Conservation (phyloP, 345 rosid genomes). For the Eucalyptus cloeziana region DNA sequence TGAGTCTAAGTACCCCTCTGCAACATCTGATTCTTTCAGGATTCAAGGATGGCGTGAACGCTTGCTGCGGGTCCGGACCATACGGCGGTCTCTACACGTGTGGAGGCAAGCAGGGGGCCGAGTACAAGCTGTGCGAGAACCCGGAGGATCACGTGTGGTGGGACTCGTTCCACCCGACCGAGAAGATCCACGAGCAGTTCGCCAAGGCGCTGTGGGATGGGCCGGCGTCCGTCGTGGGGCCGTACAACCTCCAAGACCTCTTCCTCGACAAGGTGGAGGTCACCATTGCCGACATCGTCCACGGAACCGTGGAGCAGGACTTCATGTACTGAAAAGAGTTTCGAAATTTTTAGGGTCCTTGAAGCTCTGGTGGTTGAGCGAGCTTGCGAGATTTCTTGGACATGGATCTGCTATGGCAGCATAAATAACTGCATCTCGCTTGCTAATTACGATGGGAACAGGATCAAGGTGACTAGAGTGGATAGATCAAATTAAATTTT, state of each 20-base stretch:
- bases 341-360: not conserved
- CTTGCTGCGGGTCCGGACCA: slow-evolving; percentile 40
- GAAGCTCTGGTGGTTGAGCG: not conserved
- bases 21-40: slow-evolving; percentile 1
- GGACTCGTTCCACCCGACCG: slow-evolving; percentile 46
- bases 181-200: slow-evolving; percentile 22
- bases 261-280: slow-evolving; percentile 13
- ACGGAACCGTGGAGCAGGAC: slow-evolving; percentile 2
- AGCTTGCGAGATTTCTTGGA: not conserved
- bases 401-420: not conserved
- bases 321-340: not conserved
- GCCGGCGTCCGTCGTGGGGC: slow-evolving; percentile 7
- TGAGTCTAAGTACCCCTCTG: not conserved
- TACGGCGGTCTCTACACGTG: slow-evolving; percentile 19
- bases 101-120: slow-evolving; percentile 19
- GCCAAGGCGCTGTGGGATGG: slow-evolving; percentile 28
- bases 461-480: not conserved
- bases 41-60: slow-evolving; percentile 31
- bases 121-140: slow-evolving; percentile 19
- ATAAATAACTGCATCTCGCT: not conserved
- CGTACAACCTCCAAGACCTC: slow-evolving; percentile 19
- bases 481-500: not conserved
- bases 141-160: slow-evolving; percentile 29
- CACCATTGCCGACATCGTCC: slow-evolving; percentile 21
- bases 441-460: not conserved